Evolutionary conservation across 139 green algal genomes (phyloP).

Genomic region (Diplosphaera chodatii): DNA sequence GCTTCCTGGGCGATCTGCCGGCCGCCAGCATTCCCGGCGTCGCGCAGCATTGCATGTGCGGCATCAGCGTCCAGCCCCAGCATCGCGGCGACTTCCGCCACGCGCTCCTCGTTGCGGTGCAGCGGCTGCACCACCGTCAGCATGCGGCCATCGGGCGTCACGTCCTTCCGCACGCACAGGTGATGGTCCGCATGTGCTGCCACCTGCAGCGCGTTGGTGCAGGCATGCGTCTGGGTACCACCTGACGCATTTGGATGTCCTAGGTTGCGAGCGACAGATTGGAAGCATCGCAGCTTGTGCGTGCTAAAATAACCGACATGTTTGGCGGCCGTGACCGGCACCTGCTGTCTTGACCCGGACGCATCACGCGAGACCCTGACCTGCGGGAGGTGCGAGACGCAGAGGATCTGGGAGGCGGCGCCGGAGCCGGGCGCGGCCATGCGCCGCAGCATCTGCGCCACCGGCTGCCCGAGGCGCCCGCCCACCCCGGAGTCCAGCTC

Average conservation of each 20-base stretch:
- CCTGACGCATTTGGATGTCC: too few species aligned
- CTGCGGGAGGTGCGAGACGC: slow-evolving; percentile 76
- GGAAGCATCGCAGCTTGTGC: too few species aligned
- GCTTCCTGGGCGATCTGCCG: too few species aligned
- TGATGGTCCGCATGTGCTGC: slow-evolving; percentile 64
- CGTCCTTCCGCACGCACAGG: slow-evolving; percentile 53
- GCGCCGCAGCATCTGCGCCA: slow-evolving; percentile 56
- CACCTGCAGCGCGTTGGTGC: slow-evolving; percentile 52
- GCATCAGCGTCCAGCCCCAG: slow-evolving; percentile 32
- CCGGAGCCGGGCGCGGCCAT: slow-evolving; percentile 29
- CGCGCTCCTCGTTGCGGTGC: slow-evolving; percentile 17
- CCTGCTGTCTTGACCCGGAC: too few species aligned
- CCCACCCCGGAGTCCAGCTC: slow-evolving; percentile 75
- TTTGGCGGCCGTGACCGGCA: too few species aligned
- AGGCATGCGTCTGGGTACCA: slow-evolving; percentile 9
- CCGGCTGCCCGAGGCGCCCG: slow-evolving; percentile 45
- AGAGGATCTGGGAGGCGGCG: slow-evolving; percentile 61
- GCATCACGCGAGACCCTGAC: slow-evolving; percentile 21
- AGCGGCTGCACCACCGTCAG: slow-evolving; percentile 45
- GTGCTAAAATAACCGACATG: too few species aligned
- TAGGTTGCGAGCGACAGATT: too few species aligned
- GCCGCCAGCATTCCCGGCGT: not conserved
- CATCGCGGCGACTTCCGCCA: slow-evolving; percentile 65
- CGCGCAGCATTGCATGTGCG: slow-evolving; percentile 5
- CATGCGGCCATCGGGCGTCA: slow-evolving; percentile 19